Evolutionary conservation across 805 yeast genomes (phyloP).

Genomic region (Ogataea wickerhamii): DNA sequence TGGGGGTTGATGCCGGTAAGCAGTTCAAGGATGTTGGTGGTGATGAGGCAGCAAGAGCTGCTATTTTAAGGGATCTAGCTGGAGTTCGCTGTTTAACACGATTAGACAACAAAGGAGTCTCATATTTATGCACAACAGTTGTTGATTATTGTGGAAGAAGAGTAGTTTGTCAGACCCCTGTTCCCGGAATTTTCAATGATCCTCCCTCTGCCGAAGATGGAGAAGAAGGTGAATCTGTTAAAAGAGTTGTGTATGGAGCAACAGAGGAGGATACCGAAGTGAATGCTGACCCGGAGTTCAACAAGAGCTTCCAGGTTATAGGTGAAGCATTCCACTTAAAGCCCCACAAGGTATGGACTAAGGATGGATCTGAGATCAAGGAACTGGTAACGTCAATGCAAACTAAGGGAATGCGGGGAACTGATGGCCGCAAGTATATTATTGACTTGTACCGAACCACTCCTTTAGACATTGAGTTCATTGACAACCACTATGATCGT

Average conservation of each 20-base stretch:
- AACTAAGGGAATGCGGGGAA: conserved; percentile 81
- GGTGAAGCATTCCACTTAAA: conserved; percentile 78
- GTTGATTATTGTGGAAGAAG: conserved; percentile 90
- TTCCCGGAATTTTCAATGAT: conserved; percentile 79
- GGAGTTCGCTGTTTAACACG: conserved; percentile 68
- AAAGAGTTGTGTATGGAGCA: conserved; percentile 69
- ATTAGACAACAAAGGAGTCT: conserved; percentile 58
- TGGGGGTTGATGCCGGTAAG: conserved; percentile 67
- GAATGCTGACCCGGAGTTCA: conserved; percentile 50
- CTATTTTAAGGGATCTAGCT: conserved; percentile 73
- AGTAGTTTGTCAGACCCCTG: conserved; percentile 89
- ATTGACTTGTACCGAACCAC: conserved; percentile 81
- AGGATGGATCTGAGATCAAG: conserved; percentile 39
- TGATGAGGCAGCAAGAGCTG: conserved; percentile 78
- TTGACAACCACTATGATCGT: conserved; percentile 50
- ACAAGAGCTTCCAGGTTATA: conserved; percentile 51
- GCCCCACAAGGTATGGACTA: conserved; percentile 53
- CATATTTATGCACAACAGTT: conserved; percentile 74
- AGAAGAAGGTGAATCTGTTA: conserved; percentile 27
- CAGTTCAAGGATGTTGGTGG: conserved; percentile 69
- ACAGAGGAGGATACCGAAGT: conserved; percentile 56
- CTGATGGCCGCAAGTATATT: conserved; percentile 79
- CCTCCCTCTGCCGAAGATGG: conserved; percentile 37
- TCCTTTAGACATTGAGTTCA: conserved; percentile 79
- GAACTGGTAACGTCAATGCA: conserved; percentile 68